Evolutionary conservation across 2,329 filamentous ascomycete genomes (phyloP), one percentile per base, ranked within the genome.

Genomic region (Ceratocystiopsis sp.): DNA sequence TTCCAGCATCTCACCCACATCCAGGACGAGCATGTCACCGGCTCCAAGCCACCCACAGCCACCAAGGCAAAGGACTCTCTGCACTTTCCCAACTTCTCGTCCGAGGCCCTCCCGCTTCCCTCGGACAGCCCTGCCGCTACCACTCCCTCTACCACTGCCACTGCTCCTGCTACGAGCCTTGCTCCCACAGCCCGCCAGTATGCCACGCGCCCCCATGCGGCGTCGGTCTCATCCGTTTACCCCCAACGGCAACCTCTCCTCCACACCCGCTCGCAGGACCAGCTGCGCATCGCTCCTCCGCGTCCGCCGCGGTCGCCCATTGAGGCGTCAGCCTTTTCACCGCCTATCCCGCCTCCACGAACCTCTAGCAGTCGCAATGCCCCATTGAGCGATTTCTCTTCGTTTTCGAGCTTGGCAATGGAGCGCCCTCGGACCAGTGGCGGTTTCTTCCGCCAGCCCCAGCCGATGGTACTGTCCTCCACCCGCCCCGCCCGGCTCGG

Each of bases 1-100:
- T 80, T 80, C 47, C 74, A 78, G 53, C 75, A 80, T 55, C 64
- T 80, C 33, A 67, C 70, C 4, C 74, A 78, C 53, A 73, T 69
- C 13, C 61, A 65, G 13, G 67, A 66, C 39, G 67, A 75, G 29
- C 61, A 67, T 41, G 46, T 68, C 3, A 57, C 64, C 4, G 60
- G 2, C 25, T 29, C 25, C 25, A 29, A 11, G 25, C 25, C 10
- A 8, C 5, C 9, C 5, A 29, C 7, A 10, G 10, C 25, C 7
- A 29, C 25, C 7, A 8, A 11, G 25, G 5, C 25, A 8, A 29
- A 29, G 25, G 25, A 29, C 25, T 61, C 65, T 42, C 49, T 67
- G 39, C 61, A 65, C 49, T 67, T 68, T 49, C 53, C 63, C 46
- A 65, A 66, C 55, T 66, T 67, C 49, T 67, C 67, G n/a, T 64